phyloP scores from a whole-genome alignment of 2,329 filamentous ascomycete species.

The Paecilomyces dactylethromorphus region DNA sequence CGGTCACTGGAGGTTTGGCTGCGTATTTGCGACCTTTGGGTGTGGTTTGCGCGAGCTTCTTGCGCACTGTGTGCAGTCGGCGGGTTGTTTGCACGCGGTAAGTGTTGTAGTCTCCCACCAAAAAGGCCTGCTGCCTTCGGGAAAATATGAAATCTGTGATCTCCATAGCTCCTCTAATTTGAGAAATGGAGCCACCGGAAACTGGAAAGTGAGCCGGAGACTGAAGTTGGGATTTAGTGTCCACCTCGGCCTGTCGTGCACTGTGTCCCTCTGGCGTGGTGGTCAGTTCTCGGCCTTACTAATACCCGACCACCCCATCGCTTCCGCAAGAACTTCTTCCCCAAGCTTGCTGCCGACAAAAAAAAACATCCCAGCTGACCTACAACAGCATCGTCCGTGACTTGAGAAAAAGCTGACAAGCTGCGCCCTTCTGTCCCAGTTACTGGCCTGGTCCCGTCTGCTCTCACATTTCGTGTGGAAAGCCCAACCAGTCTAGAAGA shows the following conservation, averaged over 20 bases:
- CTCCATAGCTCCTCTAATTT: conserved; percentile 56
- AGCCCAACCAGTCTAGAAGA: neutral
- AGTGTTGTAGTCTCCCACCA: conserved; percentile 80
- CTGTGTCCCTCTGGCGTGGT: conserved; percentile 4
- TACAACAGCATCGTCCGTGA: neutral
- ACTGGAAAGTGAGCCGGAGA: neutral
- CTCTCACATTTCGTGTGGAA: neutral
- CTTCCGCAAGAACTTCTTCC: conserved; percentile 13
- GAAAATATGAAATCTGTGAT: conserved; percentile 79
- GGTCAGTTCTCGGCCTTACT: conserved; percentile 25
- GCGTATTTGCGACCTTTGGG: conserved; percentile 82
- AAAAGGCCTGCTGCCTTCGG: conserved; percentile 73
- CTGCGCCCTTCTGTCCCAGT: neutral
- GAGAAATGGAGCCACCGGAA: neutral
- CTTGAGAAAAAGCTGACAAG: neutral
- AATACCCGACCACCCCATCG: conserved; percentile 20
- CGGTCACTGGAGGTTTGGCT: conserved; percentile 62
- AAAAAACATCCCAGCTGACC: neutral
- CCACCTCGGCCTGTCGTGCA: neutral
- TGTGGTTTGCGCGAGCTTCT: conserved; percentile 76
- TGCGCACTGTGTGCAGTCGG: conserved; percentile 74
- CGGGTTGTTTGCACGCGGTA: conserved; percentile 76
- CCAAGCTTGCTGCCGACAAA: neutral
- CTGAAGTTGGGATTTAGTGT: neutral
- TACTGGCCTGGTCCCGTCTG: neutral